Conservation (phyloP, 192 early-diverging fungal genomes). For the Backusella macrospora region DNA sequence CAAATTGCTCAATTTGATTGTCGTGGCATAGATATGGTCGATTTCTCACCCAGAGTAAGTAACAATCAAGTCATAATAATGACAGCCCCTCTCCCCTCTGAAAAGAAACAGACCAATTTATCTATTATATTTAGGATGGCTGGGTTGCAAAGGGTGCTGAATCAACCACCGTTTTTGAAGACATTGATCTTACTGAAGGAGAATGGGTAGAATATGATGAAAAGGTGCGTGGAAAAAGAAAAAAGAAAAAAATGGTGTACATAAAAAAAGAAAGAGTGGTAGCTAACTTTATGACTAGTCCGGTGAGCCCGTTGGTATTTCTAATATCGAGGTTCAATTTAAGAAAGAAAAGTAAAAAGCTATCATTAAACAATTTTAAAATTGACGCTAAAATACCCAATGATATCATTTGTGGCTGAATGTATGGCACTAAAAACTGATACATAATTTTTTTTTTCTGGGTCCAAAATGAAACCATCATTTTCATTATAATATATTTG, state of each 20-base stretch:
- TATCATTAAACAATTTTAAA: conserved; percentile 1
- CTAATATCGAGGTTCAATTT: conserved; percentile 59
- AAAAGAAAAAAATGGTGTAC: background rate
- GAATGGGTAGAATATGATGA: conserved; percentile 95
- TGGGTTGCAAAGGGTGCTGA: conserved; percentile 75
- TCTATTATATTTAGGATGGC: background rate
- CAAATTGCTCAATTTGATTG: conserved; percentile 75
- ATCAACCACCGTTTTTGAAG: conserved; percentile 70
- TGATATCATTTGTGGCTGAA: conserved; percentile 11
- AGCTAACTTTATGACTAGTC: conserved; percentile 38
- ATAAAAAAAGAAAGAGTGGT: background rate
- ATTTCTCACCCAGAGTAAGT: conserved; percentile 65
- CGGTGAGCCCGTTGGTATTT: conserved; percentile 66
- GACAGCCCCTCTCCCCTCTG: too few species aligned
- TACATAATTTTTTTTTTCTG: background rate
- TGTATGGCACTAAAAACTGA: background rate
- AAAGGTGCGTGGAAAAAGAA: conserved; percentile 44
- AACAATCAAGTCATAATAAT: conserved; percentile 32
- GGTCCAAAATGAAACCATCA: background rate
- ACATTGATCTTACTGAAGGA: conserved; percentile 78
- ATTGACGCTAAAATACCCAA: background rate
- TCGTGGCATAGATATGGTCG: conserved; percentile 82
- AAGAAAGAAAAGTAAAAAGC: conserved; percentile 53
- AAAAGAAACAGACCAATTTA: background rate
- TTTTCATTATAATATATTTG: background rate